These are phyloP conservation scores for Dendrocalamus sinicus DNA, from an alignment of 176 grass and related monocot genomes.

Conservation along the genomic window DNA sequence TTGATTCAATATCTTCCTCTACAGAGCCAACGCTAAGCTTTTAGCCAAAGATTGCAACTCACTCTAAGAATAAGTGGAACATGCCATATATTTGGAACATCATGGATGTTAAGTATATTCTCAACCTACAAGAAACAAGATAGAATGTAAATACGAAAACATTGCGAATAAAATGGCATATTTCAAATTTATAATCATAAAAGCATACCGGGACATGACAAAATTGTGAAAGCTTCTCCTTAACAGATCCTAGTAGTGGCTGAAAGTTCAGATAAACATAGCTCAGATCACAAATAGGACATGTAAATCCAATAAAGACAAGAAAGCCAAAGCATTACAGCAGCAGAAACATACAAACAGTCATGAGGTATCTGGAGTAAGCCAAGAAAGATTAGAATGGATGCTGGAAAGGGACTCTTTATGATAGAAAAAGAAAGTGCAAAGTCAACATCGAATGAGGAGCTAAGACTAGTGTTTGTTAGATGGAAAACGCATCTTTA, in stretches of 20 bases:
- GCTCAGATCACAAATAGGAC: neutral
- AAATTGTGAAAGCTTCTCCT: slow-evolving; percentile 97
- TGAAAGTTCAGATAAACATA: slow-evolving; percentile 53
- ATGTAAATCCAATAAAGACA: slow-evolving; percentile 41
- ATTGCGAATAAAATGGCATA: neutral
- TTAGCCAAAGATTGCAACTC: slow-evolving; percentile 47
- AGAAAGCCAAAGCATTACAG: slow-evolving; percentile 18
- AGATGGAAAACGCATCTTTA: neutral
- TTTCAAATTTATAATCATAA: slow-evolving; percentile 12
- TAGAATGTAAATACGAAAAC: slow-evolving; percentile 40
- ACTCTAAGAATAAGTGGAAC: slow-evolving; percentile 93
- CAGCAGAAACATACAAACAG: neutral
- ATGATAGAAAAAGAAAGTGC: slow-evolving; percentile 23
- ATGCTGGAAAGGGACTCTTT: slow-evolving; percentile 10
- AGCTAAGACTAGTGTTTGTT: neutral
- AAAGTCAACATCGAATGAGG: slow-evolving; percentile 1
- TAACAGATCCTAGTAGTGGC: slow-evolving; percentile 81
- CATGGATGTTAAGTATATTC: slow-evolving; percentile 96
- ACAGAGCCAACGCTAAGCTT: slow-evolving; percentile 20
- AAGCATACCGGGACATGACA: slow-evolving; percentile 93
- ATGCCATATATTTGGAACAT: slow-evolving; percentile 99
- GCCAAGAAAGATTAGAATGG: slow-evolving; percentile 3
- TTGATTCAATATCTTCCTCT: neutral
- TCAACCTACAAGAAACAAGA: slow-evolving; percentile 62
- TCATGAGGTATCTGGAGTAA: slow-evolving; percentile 17